Conservation (phyloP, 306 rosid genomes). For the Lathyrus sativus region DNA sequence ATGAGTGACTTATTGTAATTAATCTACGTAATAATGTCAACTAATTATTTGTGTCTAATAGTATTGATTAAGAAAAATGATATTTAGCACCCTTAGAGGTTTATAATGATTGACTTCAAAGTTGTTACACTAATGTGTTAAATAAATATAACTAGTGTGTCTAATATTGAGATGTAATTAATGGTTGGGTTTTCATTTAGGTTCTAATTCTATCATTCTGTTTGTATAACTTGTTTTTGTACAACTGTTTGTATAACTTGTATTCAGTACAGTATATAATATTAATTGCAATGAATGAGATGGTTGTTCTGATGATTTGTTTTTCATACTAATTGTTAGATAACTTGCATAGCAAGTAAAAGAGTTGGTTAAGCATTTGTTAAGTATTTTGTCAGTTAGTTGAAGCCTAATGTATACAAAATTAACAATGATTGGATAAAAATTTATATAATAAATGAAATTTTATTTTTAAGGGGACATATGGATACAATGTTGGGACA, state of each 20-base stretch:
- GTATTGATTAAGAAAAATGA: constrained; percentile 33
- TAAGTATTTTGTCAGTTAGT: too few species aligned
- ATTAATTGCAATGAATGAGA: constrained; percentile 34
- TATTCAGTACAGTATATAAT: constrained; percentile 26
- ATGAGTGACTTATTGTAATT: constrained; percentile 32
- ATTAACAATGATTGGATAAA: too few species aligned
- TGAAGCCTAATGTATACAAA: too few species aligned
- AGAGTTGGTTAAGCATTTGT: too few species aligned
- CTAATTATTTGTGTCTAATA: constrained; percentile 2
- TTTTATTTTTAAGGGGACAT: too few species aligned
- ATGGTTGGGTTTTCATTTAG: constrained; percentile 41
- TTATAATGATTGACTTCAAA: constrained; percentile 31
- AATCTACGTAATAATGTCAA: constrained; percentile 21
- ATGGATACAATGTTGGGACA: too few species aligned
- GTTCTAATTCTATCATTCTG: constrained; percentile 30
- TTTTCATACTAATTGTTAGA: not conserved
- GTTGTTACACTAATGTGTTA: constrained; percentile 24
- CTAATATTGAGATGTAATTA: constrained; percentile 22
- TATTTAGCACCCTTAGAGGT: constrained; percentile 23
- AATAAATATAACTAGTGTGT: constrained; percentile 26
- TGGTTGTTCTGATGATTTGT: constrained; percentile 32
- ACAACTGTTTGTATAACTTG: constrained; percentile 30
- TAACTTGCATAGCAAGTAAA: too few species aligned
- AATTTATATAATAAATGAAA: too few species aligned
- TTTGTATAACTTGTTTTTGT: constrained; percentile 30